Base-by-base conservation (phyloP, 2,329 filamentous ascomycete species). In the Atkinsonella texensis region DNA sequence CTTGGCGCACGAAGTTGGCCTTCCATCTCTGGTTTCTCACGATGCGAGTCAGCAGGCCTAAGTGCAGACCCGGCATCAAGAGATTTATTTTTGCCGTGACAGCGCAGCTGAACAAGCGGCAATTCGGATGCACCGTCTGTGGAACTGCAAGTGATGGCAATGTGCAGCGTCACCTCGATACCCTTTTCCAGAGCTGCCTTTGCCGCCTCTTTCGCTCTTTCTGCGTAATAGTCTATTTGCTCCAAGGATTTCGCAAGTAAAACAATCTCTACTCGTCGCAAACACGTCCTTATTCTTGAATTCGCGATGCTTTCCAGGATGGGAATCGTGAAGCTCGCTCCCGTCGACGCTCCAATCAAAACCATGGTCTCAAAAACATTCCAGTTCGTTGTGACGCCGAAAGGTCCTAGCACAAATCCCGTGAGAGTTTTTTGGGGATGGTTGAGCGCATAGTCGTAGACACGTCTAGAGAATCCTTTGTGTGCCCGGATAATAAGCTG, bases 261-360 rank as follows among this genome's bases (percentile, higher is more conserved):
- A 2, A 80, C 62, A 20, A 81, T 74, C 20, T 80, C 73, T 9
- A 82, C 67, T 23, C 76, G 65, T 51, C 72, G 73, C 8, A 72
- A 74, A 56, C 79, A 83, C 11, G 69, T 70, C 2, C 65, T 65
- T 1, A 53, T 56, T 10, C 64, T 65, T 0, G 67, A 62, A 33
- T 69, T 67, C 1, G 79, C 68, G 2, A 80, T 67, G 54, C 71
- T 74, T 56, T 83, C 79, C 0, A 83, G 66, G 3, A 83, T 77
- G 0, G 79, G 79, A 6, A 83, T 63, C 1, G 76, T 79, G 51
- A 79, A 83, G 3, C 79, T 82, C 1, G 79, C 75, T n/a, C 80
- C 80, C 0, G 80, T 83, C 0, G 79, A 83, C 0, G 79, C 79
- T 0, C 78, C 79, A 42, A 83, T 75, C 3, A 83, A 67, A 4